A percentile compares a stretch with the other conserved stretches of the same genome.
phyloP scores from a whole-genome alignment of 495 filamentous ascomycete species.

The Sordaria brevicollis region DNA sequence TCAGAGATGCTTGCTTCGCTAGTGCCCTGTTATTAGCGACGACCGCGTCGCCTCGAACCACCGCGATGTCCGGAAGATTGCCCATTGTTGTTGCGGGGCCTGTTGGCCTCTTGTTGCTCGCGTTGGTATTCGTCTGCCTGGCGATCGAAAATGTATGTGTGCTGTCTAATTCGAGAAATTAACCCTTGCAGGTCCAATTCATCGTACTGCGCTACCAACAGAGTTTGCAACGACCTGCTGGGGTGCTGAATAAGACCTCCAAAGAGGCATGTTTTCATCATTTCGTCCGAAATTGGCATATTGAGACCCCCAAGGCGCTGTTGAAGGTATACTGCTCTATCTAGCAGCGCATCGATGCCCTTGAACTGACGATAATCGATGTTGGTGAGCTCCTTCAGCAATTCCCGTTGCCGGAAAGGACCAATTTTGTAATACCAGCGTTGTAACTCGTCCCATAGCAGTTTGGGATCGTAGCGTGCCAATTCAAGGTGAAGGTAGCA shows the following conservation, averaged over 20 bases:
- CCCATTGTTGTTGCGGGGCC: neutral
- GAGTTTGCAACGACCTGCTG: fast-evolving
- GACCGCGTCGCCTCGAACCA: neutral
- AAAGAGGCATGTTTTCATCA: neutral
- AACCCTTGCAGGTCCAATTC: neutral
- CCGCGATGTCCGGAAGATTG: neutral
- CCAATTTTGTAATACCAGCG: neutral
- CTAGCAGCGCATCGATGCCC: neutral
- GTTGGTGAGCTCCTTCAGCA: neutral
- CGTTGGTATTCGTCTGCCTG: neutral
- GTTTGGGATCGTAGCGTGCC: neutral
- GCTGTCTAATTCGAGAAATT: neutral
- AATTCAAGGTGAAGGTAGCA: neutral
- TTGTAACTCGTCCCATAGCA: neutral
- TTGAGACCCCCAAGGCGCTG: neutral
- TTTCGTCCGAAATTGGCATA: neutral
- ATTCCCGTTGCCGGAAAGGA: neutral
- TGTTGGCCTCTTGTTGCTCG: neutral
- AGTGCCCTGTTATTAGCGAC: neutral
- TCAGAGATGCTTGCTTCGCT: neutral
- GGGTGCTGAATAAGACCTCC: neutral
- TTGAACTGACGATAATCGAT: neutral
- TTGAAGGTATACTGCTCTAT: neutral
- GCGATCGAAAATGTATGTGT: fast-evolving
- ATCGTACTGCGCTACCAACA: fast-evolving